A percentile compares a stretch with the other conserved stretches of the same genome.
Conservation (phyloP, 352 stramenopile species). For the Phytophthora pistaciae region DNA sequence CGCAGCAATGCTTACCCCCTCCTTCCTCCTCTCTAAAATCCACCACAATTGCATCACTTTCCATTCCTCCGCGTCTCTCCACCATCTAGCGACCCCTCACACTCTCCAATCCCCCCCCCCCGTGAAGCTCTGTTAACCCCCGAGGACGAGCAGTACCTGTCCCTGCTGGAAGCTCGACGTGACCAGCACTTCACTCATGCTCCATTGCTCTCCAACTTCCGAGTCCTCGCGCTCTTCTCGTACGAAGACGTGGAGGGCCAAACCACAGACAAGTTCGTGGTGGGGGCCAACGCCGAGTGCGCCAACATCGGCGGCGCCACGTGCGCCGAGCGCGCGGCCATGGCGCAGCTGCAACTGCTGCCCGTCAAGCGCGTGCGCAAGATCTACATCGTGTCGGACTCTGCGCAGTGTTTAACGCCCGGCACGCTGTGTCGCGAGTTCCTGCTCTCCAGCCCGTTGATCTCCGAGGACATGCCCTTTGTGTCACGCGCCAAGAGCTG, state of each 20-base stretch:
- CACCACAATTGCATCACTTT: not conserved
- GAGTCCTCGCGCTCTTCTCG: conserved; percentile 62
- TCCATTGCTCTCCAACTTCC: conserved; percentile 56
- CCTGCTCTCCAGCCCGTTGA: conserved; percentile 73
- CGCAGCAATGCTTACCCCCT: conserved; percentile 30
- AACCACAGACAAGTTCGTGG: conserved; percentile 51
- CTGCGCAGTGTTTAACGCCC: conserved; percentile 77
- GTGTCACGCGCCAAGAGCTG: conserved; percentile 68
- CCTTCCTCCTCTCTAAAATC: not conserved
- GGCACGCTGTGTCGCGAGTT: conserved; percentile 92
- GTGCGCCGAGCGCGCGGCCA: conserved; percentile 87
- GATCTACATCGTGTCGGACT: conserved; percentile 91
- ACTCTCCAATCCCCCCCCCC: not conserved
- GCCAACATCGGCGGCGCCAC: conserved; percentile 86
- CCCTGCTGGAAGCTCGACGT: conserved; percentile 55
- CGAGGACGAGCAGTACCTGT: conserved; percentile 56
- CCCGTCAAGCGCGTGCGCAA: conserved; percentile 55
- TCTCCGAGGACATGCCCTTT: conserved; percentile 64
- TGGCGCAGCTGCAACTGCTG: conserved; percentile 82
- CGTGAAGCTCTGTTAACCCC: conserved; percentile 49
- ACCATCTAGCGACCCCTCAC: not conserved
- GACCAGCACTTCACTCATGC: conserved; percentile 44
- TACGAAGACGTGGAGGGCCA: conserved; percentile 63
- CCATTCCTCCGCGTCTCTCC: not conserved
- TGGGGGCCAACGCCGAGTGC: conserved; percentile 90